phyloP scores from a whole-genome alignment of 2,329 filamentous ascomycete genomes.

The Helminthosporium solani region DNA sequence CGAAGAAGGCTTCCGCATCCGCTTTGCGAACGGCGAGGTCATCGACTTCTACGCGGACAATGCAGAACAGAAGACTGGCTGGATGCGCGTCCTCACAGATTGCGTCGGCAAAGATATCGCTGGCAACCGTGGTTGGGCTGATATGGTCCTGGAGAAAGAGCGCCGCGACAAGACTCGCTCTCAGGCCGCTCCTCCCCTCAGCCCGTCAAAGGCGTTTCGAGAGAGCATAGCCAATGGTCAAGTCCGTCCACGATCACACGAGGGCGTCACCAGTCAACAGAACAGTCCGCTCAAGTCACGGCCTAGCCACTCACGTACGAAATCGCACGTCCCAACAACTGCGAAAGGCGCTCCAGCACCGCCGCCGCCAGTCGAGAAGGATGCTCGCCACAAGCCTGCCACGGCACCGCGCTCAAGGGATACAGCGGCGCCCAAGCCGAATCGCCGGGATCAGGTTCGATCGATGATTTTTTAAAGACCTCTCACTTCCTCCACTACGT shows the following conservation, averaged over 20 bases:
- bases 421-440: slow-evolving; percentile 11
- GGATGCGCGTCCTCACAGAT: slow-evolving; percentile 87
- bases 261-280: slow-evolving; percentile 23
- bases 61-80: slow-evolving; percentile 81
- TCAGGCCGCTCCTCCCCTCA: slow-evolving; percentile 22
- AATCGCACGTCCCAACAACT: slow-evolving; percentile 24
- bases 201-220: slow-evolving; percentile 23
- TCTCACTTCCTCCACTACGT: neutral
- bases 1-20: slow-evolving; percentile 97
- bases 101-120: slow-evolving; percentile 59
- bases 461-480: slow-evolving; percentile 44
- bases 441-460: slow-evolving; percentile 43
- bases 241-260: slow-evolving; percentile 37
- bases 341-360: slow-evolving; percentile 14
- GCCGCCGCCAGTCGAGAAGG: slow-evolving; percentile 38
- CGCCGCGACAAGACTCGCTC: slow-evolving; percentile 34
- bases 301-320: slow-evolving; percentile 31
- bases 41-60: slow-evolving; percentile 98
- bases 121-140: slow-evolving; percentile 59
- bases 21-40: slow-evolving; percentile 95
- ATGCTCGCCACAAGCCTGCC: slow-evolving; percentile 17
- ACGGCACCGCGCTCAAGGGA: slow-evolving; percentile 14
- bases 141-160: slow-evolving; percentile 57
- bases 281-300: slow-evolving; percentile 30
- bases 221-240: slow-evolving; percentile 18